phyloP scores from a whole-genome alignment of 2,329 filamentous ascomycete species.

The Clonostachys sp. region DNA sequence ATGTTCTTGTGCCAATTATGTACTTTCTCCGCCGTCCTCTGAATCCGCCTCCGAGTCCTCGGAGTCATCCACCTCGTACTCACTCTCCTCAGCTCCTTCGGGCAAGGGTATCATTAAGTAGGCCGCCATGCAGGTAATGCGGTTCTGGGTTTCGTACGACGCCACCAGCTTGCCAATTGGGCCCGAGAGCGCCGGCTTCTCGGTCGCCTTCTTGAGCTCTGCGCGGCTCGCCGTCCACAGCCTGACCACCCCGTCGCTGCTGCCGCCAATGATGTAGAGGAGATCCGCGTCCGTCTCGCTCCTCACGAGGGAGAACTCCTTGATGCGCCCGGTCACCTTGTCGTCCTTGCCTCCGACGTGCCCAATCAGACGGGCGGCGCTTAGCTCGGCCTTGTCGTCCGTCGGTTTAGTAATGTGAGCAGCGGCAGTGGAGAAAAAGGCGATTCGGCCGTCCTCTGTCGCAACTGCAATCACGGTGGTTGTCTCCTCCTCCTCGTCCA shows the following conservation, averaged over 20 bases:
- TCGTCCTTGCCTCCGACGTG: constrained; percentile 71
- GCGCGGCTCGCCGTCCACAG: constrained; percentile 53
- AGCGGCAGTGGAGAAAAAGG: constrained; percentile 72
- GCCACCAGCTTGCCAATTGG: constrained; percentile 64
- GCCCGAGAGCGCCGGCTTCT: constrained; percentile 8
- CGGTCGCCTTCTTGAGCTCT: constrained; percentile 7
- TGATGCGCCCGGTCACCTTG: constrained; percentile 70
- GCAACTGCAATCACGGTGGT: constrained; percentile 63
- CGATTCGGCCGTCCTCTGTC: constrained; percentile 83
- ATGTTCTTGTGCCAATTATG: too few species aligned
- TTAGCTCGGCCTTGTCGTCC: constrained; percentile 29
- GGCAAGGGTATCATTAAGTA: constrained; percentile 77
- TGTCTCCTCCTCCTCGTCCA: constrained; percentile 31
- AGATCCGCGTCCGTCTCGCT: constrained; percentile 28
- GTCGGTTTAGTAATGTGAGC: constrained; percentile 34
- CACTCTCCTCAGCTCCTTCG: constrained; percentile 56
- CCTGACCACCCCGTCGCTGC: constrained; percentile 82
- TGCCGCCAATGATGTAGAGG: constrained; percentile 63
- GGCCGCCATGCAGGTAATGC: constrained; percentile 83
- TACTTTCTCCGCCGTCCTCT: constrained; percentile 9
- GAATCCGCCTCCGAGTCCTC: constrained; percentile 27
- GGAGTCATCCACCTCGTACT: constrained; percentile 40
- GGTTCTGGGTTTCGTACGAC: constrained; percentile 77
- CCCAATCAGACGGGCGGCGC: constrained; percentile 64
- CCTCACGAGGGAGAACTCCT: constrained; percentile 74